Percentiles rank a stretch among this genome's conserved stretches.
These are phyloP conservation scores for Haplosporangium gracile DNA, from an alignment of 192 early-diverging fungal species.

Conservation along the genomic window DNA sequence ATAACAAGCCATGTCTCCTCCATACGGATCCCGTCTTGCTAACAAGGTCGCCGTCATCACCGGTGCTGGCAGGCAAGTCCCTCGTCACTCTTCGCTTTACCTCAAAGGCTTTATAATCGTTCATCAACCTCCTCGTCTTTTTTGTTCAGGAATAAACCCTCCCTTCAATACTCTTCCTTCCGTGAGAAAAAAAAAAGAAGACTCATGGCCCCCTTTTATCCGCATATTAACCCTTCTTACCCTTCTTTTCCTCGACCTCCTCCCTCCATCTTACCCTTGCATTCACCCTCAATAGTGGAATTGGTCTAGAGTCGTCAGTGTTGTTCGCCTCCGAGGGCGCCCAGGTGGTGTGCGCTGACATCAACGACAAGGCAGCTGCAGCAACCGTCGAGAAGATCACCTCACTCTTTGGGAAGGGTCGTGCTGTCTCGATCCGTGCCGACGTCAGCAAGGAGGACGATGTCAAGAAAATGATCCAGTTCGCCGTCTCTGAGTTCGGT, in stretches of 20 bases:
- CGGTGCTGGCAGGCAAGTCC: conserved; percentile 79
- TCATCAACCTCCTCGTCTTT: not conserved
- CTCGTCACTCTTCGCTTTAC: not conserved
- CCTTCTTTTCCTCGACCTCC: not conserved
- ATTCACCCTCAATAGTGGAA: conserved; percentile 67
- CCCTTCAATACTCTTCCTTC: not conserved
- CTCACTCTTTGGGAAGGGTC: conserved; percentile 55
- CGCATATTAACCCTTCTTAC: not conserved
- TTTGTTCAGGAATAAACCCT: not conserved
- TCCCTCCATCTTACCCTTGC: not conserved
- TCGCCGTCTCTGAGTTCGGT: conserved; percentile 78
- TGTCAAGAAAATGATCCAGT: conserved; percentile 74
- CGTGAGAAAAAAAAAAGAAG: not conserved
- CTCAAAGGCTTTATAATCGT: not conserved
- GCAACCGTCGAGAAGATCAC: conserved; percentile 68
- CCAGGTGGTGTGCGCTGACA: conserved; percentile 81
- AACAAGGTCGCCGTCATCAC: conserved; percentile 88
- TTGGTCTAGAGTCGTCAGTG: conserved; percentile 80
- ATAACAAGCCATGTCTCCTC: conserved; percentile 34
- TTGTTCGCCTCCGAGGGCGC: conserved; percentile 87
- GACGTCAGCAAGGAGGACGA: conserved; percentile 83
- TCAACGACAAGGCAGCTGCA: conserved; percentile 73
- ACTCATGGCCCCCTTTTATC: not conserved
- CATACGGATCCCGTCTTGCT: conserved; percentile 60
- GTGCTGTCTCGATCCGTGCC: conserved; percentile 72